A percentile compares a stretch with the other conserved stretches of the same genome.
These are phyloP conservation scores for Leucosporidium yakuticum DNA, from an alignment of 768 basidiomycete genomes.

Conservation along the genomic window DNA sequence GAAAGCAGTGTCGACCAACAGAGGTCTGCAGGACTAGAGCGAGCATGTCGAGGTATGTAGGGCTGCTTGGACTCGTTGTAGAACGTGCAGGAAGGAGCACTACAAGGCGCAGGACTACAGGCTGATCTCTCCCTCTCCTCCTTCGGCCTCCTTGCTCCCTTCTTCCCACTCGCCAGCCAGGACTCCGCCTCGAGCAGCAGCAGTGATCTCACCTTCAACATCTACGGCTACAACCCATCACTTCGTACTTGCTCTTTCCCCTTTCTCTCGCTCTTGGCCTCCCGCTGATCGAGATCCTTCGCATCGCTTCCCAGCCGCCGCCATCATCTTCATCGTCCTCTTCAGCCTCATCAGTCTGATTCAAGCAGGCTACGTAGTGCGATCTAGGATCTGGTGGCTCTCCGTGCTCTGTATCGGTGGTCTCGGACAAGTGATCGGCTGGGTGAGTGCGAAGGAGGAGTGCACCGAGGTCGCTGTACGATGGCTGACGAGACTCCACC, in stretches of 20 bases:
- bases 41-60: too few relatives aligned
- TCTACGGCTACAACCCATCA: background rate
- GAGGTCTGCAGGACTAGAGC: too few relatives aligned
- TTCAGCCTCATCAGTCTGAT: constrained; percentile 38
- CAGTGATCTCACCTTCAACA: too few relatives aligned
- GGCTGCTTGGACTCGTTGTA: too few relatives aligned
- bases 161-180: too few relatives aligned
- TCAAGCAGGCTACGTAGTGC: constrained; percentile 36
- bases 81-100: too few relatives aligned
- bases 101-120: too few relatives aligned
- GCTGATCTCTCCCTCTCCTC: too few relatives aligned
- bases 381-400: constrained; percentile 42
- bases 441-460: too few relatives aligned
- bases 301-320: constrained; percentile 22
- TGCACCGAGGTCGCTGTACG: background rate
- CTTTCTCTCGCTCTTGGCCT: background rate
- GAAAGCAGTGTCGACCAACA: too few relatives aligned
- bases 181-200: too few relatives aligned
- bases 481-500: constrained; percentile 18
- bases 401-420: constrained; percentile 41
- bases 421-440: background rate
- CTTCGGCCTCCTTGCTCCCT: too few relatives aligned
- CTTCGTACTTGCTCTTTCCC: background rate
- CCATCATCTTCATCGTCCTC: constrained; percentile 39
- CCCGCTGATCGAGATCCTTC: background rate